Percentiles rank a stretch among this genome's conserved stretches.
Evolutionary conservation across 108 stramenopile species (phyloP).

Genomic region (Cyclotella atomus): DNA sequence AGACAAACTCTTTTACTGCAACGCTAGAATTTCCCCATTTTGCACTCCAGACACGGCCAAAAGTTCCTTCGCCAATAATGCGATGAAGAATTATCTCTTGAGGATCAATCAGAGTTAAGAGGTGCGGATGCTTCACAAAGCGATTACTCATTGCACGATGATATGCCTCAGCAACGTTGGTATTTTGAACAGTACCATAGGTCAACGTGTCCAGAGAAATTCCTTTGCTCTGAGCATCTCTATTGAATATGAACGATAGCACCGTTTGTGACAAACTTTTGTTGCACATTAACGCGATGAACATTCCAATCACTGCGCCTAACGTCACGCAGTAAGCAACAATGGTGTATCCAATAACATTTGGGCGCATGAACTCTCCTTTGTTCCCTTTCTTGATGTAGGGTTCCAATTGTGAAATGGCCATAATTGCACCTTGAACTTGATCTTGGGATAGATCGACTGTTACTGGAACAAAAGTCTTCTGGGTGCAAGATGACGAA

Average conservation of each 20-base stretch:
- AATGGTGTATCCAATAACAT: slow-evolving; percentile 71
- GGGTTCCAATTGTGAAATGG: slow-evolving; percentile 83
- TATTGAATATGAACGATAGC: slow-evolving; percentile 60
- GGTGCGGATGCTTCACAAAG: slow-evolving; percentile 88
- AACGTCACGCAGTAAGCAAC: slow-evolving; percentile 78
- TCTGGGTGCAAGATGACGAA: slow-evolving; percentile 39
- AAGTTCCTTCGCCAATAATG: slow-evolving; percentile 98
- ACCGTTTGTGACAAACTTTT: slow-evolving; percentile 65
- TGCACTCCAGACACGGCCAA: slow-evolving; percentile 98
- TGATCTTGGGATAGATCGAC: slow-evolving; percentile 65
- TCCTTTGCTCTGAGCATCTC: slow-evolving; percentile 67
- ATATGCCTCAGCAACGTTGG: slow-evolving; percentile 82
- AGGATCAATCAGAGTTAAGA: slow-evolving; percentile 93
- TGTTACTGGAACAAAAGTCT: slow-evolving; percentile 68
- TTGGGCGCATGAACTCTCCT: slow-evolving; percentile 10
- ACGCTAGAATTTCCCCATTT: slow-evolving; percentile 93
- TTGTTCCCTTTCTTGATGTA: slow-evolving; percentile 32
- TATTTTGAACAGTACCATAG: slow-evolving; percentile 74
- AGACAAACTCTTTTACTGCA: slow-evolving; percentile 98
- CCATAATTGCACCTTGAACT: slow-evolving; percentile 86
- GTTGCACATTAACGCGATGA: slow-evolving; percentile 82
- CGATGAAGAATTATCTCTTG: slow-evolving; percentile 94
- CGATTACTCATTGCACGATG: slow-evolving; percentile 89
- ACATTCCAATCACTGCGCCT: slow-evolving; percentile 82
- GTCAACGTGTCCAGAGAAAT: slow-evolving; percentile 87